Conservation (phyloP, 805 yeast species). For the Ogataea henricii region DNA sequence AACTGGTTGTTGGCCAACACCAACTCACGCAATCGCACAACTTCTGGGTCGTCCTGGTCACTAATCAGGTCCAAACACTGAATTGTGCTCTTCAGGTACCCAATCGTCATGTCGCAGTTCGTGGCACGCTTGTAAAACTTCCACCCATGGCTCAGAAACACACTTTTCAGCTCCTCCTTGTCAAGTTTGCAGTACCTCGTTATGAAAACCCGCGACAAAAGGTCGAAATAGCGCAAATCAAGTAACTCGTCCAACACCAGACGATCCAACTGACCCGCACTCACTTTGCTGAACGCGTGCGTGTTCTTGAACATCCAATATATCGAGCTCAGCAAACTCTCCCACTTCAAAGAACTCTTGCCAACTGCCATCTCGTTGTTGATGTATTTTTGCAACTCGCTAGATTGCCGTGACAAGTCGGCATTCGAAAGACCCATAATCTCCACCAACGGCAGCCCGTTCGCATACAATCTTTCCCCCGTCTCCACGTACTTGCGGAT, state of each 20-base stretch:
- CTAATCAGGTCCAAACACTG: conserved; percentile 25
- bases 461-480: conserved; percentile 32
- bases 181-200: conserved; percentile 23
- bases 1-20: conserved; percentile 26
- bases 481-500: conserved; percentile 28
- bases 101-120: conserved; percentile 31
- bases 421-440: conserved; percentile 25
- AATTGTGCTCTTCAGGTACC: conserved; percentile 27
- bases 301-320: conserved; percentile 32
- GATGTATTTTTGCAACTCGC: conserved; percentile 29
- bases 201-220: conserved; percentile 20
- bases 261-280: conserved; percentile 22
- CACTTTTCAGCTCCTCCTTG: conserved; percentile 10
- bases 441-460: conserved; percentile 29
- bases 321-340: conserved; percentile 28
- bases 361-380: conserved; percentile 26
- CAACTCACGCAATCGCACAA: conserved; percentile 16
- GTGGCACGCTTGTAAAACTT: conserved; percentile 30
- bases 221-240: conserved; percentile 22
- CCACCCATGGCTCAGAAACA: conserved; percentile 28
- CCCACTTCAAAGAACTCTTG: conserved; percentile 26
- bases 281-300: conserved; percentile 27
- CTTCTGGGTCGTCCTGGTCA: background rate
- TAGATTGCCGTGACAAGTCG: conserved; percentile 21
- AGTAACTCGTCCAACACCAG: conserved; percentile 27